Conservation (phyloP, 495 filamentous ascomycete species). For the Aspergillus panamensis region DNA sequence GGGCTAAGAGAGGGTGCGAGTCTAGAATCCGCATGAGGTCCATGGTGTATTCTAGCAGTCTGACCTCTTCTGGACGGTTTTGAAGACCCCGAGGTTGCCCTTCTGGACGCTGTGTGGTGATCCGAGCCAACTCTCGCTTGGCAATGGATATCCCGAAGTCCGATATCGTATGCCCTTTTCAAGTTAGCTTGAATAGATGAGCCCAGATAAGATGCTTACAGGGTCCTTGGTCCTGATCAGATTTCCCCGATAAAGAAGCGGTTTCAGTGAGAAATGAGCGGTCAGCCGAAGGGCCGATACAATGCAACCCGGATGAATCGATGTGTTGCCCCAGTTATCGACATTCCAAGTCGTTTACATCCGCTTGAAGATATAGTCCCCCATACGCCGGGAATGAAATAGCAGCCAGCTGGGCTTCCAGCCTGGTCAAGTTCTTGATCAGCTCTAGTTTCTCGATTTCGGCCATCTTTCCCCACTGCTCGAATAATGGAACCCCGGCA, state of each 20-base stretch:
- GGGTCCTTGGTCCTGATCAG: conserved; percentile 24
- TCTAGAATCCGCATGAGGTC: not conserved
- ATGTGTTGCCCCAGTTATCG: conserved; percentile 18
- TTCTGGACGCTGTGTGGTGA: conserved; percentile 9
- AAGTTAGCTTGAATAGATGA: not conserved
- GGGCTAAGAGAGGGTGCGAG: conserved; percentile 10
- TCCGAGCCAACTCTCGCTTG: conserved; percentile 22
- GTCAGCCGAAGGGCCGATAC: conserved; percentile 26
- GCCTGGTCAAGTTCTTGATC: conserved; percentile 22
- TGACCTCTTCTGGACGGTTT: conserved; percentile 19
- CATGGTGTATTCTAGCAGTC: conserved; percentile 19
- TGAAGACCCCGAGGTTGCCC: conserved; percentile 9
- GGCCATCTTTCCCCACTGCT: conserved; percentile 27
- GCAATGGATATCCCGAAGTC: conserved; percentile 22
- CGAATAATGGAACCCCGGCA: conserved; percentile 31
- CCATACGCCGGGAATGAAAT: conserved; percentile 32
- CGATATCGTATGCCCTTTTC: conserved; percentile 25
- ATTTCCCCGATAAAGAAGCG: not conserved
- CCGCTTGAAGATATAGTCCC: conserved; percentile 30
- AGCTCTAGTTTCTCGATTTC: conserved; percentile 24
- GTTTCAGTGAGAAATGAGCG: conserved; percentile 18
- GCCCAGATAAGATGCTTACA: conserved; percentile 23
- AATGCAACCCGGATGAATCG: conserved; percentile 22
- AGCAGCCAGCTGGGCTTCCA: conserved; percentile 27
- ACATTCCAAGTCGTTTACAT: conserved; percentile 11